Conservation (phyloP, 2,329 filamentous ascomycete species). For the Leptoxyphium fumago region DNA sequence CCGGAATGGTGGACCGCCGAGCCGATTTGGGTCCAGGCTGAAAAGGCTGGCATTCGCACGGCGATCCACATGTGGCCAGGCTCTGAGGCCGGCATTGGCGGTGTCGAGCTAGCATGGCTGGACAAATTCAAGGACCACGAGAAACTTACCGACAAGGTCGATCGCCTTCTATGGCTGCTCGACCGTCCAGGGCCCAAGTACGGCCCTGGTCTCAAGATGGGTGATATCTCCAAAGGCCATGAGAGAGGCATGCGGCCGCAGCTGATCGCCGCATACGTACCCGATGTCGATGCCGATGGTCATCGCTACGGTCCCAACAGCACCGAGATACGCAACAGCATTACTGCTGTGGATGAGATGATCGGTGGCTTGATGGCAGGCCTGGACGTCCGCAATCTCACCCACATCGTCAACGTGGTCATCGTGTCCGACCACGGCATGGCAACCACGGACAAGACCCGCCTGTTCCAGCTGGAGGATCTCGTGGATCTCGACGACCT, state of each 20-base stretch:
- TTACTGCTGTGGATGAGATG: constrained; percentile 69
- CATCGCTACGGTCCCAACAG: constrained; percentile 88
- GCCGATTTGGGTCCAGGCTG: constrained; percentile 86
- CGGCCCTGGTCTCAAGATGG: constrained; percentile 4
- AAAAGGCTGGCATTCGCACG: constrained; percentile 60
- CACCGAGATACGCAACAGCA: constrained; percentile 71
- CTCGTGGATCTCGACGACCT: constrained; percentile 64
- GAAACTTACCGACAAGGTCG: constrained; percentile 57
- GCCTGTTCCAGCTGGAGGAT: constrained; percentile 81
- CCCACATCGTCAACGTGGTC: constrained; percentile 78
- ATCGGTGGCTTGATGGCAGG: constrained; percentile 61
- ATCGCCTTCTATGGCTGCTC: constrained; percentile 65
- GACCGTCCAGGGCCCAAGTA: constrained; percentile 61
- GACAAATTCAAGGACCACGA: constrained; percentile 78
- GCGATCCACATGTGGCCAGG: constrained; percentile 99
- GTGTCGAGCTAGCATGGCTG: constrained; percentile 61
- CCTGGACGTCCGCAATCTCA: constrained; percentile 68
- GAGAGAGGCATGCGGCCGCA: constrained; percentile 47
- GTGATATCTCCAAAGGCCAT: constrained; percentile 25
- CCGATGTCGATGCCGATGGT: constrained; percentile 75
- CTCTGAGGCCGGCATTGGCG: constrained; percentile 70
- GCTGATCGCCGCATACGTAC: constrained; percentile 86
- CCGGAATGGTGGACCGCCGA: constrained; percentile 92
- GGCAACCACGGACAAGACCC: constrained; percentile 73
- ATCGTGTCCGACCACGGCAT: constrained; percentile 98